Base-by-base conservation (phyloP, 1,284 basidiomycete genomes). In the Pyrrhoderma noxium region DNA sequence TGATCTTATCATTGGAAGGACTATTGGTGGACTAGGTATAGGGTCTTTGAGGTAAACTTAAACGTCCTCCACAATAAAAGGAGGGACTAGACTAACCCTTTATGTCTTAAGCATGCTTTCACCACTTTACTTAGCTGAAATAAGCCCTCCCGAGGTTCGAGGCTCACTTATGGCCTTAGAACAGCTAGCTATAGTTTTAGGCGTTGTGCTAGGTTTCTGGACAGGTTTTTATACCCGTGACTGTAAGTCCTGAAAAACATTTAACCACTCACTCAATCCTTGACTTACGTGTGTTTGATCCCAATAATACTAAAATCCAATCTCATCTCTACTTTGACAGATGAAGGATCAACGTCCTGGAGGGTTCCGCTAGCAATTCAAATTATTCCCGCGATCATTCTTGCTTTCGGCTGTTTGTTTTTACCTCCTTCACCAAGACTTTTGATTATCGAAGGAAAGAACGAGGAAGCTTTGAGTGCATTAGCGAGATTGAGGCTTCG, bases 171-270 rank as follows among this genome's bases (percentile, higher is more conserved):
- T 90, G 64, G 80, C 86, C 0, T 70, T 91, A 1, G 88, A 91
- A 62, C 88, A 91, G 56, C 73, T 89, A 44, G 77, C 84, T 19
- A 89, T 90, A 51, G 85, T 89, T 11, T 65, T 85, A 0, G 86
- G 87, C 2, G 85, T 87, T 8, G 83, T 89, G 0, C 65, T 87
- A 9, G 85, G 87, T 2, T 91, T 89, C 60, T 91, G 89, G 88
- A 75, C 79, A 4, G 87, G 87, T 0, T 91, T 85, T 61, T 64
- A 77, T 44, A 89, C 87, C 0, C 77, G 87, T 19, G 66, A 74
- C 34, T 65, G 84, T 85, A 60, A 39, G 79, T 67, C 27, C 11
- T 40, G 5, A 25, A 31, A 25, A 23, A 45, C 13, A 16, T 22
- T 41, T 16, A 43, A n/a, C 23, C 27, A 8, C 21, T 8, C 2